Conservation (phyloP, 192 early-diverging fungal genomes). For the Spizellomyces punctatus region DNA sequence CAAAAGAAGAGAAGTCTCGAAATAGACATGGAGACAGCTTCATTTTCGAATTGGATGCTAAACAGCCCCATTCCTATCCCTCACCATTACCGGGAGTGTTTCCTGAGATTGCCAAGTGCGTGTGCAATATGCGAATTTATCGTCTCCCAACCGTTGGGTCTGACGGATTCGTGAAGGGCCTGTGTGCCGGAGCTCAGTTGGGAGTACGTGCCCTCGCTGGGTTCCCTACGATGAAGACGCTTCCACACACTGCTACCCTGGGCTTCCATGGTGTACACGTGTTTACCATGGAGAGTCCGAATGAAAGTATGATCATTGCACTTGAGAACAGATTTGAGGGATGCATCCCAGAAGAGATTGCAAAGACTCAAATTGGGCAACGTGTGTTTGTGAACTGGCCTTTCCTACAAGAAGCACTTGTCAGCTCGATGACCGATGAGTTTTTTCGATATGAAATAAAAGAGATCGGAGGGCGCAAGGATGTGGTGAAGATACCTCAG, state of each 20-base stretch:
- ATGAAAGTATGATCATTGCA: constrained; percentile 73
- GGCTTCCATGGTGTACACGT: constrained; percentile 82
- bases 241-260: constrained; percentile 68
- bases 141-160: constrained; percentile 61
- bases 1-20: constrained; percentile 71
- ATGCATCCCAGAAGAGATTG: constrained; percentile 57
- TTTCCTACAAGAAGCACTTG: constrained; percentile 79
- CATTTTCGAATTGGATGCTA: constrained; percentile 62
- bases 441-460: constrained; percentile 60
- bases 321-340: constrained; percentile 57
- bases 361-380: constrained; percentile 57
- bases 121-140: constrained; percentile 56
- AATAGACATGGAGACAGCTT: constrained; percentile 71
- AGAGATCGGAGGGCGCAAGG: constrained; percentile 22
- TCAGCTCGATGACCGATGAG: constrained; percentile 76
- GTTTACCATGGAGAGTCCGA: constrained; percentile 80
- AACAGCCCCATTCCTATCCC: constrained; percentile 21
- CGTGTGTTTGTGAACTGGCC: constrained; percentile 82
- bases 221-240: constrained; percentile 86
- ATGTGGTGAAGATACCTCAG: constrained; percentile 45
- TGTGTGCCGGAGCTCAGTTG: constrained; percentile 63
- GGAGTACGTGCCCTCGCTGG: constrained; percentile 73
- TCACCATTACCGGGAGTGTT: constrained; percentile 44
- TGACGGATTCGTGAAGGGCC: constrained; percentile 55
- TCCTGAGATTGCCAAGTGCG: constrained; percentile 60